Conservation (phyloP, 2,329 filamentous ascomycete genomes). For the Alternaria burnsii region DNA sequence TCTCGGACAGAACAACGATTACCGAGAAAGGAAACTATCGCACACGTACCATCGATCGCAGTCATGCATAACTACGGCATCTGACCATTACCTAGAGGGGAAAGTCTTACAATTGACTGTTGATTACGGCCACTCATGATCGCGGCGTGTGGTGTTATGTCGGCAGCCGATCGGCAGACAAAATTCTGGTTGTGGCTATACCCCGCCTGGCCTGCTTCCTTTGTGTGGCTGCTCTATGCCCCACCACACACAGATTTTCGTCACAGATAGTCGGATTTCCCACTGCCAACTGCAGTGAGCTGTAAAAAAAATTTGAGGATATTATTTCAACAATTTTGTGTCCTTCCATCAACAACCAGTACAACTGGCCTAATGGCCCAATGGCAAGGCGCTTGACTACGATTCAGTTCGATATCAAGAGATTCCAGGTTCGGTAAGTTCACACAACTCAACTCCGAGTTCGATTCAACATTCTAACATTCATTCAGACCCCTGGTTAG, state of each 20-base stretch:
- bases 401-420: slow-evolving; percentile 45
- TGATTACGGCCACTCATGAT: neutral
- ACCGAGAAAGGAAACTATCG: neutral
- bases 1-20: neutral
- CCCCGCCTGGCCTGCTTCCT: neutral
- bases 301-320: too few species aligned
- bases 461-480: too few species aligned
- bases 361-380: slow-evolving; percentile 56
- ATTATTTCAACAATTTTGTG: neutral
- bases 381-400: slow-evolving; percentile 68
- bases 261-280: neutral
- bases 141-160: neutral
- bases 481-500: too few species aligned
- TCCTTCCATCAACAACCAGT: neutral
- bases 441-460: too few species aligned
- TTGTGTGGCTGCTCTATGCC: neutral
- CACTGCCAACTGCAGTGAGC: too few species aligned
- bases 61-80: neutral
- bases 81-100: neutral
- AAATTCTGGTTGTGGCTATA: neutral
- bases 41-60: neutral
- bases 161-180: neutral
- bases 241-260: neutral
- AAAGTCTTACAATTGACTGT: neutral
- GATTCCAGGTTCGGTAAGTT: too few species aligned